Conservation (phyloP, 805 yeast species). For the Nakazawaea peltata region DNA sequence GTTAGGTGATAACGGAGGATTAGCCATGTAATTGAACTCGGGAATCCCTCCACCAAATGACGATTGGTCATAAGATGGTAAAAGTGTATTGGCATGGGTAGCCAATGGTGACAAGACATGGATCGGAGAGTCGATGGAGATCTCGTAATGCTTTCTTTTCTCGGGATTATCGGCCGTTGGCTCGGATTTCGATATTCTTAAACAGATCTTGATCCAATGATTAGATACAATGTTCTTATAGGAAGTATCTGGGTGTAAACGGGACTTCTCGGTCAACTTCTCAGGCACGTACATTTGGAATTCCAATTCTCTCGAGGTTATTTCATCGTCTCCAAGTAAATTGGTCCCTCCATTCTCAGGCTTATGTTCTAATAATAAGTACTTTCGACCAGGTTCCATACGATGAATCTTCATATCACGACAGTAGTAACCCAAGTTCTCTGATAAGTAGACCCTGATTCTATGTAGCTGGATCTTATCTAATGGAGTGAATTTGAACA, state of each 20-base stretch:
- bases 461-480: constrained; percentile 86
- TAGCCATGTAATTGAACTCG: constrained; percentile 1
- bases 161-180: constrained; percentile 31
- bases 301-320: constrained; percentile 72
- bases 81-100: constrained; percentile 69
- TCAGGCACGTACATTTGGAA: constrained; percentile 83
- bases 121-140: constrained; percentile 91
- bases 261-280: constrained; percentile 43
- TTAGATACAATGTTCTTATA: constrained; percentile 74
- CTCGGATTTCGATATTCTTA: constrained; percentile 67
- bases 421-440: constrained; percentile 86
- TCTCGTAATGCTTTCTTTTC: constrained; percentile 87
- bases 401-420: constrained; percentile 81
- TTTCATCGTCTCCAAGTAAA: constrained; percentile 44
- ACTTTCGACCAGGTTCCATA: constrained; percentile 83
- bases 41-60: no score
- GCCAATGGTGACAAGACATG: constrained; percentile 72
- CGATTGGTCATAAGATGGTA: constrained; percentile 56
- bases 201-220: constrained; percentile 91
- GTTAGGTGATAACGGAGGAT: constrained; percentile 41
- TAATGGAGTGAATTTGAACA: constrained; percentile 76
- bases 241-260: constrained; percentile 80
- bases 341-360: constrained; percentile 45
- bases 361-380: constrained; percentile 70
- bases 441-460: constrained; percentile 78